phyloP scores from a whole-genome alignment of 768 basidiomycete genomes.

The Mycena maculata region DNA sequence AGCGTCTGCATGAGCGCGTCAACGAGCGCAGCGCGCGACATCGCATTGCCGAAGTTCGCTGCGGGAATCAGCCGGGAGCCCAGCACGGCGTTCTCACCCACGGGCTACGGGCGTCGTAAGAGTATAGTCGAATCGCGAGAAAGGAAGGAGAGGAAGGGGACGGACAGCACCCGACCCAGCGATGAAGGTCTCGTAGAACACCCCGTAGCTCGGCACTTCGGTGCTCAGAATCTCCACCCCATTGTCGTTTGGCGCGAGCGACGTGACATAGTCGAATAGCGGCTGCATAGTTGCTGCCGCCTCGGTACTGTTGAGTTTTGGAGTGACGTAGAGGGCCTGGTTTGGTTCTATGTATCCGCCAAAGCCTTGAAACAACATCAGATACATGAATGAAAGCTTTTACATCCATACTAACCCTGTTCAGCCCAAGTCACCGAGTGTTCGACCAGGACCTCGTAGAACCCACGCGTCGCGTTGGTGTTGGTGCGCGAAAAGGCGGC shows the following conservation, averaged over 20 bases:
- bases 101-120: conserved; percentile 28
- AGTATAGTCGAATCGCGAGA: not conserved
- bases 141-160: not conserved
- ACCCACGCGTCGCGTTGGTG: conserved; percentile 31
- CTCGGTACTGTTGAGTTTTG: conserved; percentile 40
- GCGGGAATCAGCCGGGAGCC: conserved; percentile 44
- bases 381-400: not conserved
- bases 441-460: conserved; percentile 39
- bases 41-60: conserved; percentile 36
- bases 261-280: conserved; percentile 34
- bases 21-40: conserved; percentile 32
- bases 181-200: conserved; percentile 41
- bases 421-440: conserved; percentile 42
- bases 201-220: conserved; percentile 40
- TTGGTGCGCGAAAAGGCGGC: conserved; percentile 34
- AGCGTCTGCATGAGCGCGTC: conserved; percentile 36
- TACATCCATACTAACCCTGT: conserved; percentile 32
- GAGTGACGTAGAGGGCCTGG: conserved; percentile 45
- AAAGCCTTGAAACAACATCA: conserved; percentile 37
- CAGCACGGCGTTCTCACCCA: conserved; percentile 36
- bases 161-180: conserved; percentile 40
- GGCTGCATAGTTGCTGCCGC: conserved; percentile 45
- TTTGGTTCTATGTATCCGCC: conserved; percentile 45
- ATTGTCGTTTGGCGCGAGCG: conserved; percentile 25
- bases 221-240: conserved; percentile 34